These are phyloP conservation scores for Fusarium multiceps DNA, from an alignment of 2,329 filamentous ascomycete genomes.

Conservation along the genomic window DNA sequence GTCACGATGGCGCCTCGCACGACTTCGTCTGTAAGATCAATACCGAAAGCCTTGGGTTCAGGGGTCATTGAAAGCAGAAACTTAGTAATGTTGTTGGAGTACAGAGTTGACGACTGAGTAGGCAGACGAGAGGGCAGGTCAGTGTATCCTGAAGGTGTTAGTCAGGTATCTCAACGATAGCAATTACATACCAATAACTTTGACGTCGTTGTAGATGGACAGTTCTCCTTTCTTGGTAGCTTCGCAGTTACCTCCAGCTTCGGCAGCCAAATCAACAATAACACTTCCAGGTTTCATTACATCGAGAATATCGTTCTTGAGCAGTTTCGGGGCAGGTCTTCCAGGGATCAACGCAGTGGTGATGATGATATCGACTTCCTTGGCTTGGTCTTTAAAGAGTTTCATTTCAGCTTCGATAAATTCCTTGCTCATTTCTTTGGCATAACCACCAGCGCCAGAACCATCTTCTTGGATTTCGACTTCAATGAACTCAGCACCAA, in stretches of 20 bases:
- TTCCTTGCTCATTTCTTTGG: conserved; percentile 93
- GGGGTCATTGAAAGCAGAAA: conserved; percentile 85
- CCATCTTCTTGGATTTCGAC: conserved; percentile 88
- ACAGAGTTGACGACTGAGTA: conserved; percentile 88
- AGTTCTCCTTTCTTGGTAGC: conserved; percentile 80
- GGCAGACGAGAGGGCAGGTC: conserved; percentile 88
- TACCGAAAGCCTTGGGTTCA: conserved; percentile 79
- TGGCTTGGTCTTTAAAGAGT: conserved; percentile 86
- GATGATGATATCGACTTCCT: conserved; percentile 91
- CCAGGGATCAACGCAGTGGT: conserved; percentile 93
- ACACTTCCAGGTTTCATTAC: conserved; percentile 93
- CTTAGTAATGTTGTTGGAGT: conserved; percentile 95
- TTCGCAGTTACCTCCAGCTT: conserved; percentile 90
- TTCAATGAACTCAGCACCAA: conserved; percentile 90
- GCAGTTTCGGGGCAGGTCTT: conserved; percentile 82
- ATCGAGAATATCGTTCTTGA: conserved; percentile 81
- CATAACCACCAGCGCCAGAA: conserved; percentile 85
- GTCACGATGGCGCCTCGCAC: conserved; percentile 88
- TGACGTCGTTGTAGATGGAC: conserved; percentile 78
- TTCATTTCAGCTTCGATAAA: conserved; percentile 95
- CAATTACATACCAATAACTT: conserved; percentile 75
- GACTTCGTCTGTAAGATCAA: conserved; percentile 86
- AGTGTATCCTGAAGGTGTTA: conserved; percentile 72
- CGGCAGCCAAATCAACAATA: conserved; percentile 87
- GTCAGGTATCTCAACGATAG: not conserved